Conservation (phyloP, 2,329 filamentous ascomycete genomes). For the Fonsecaea erecta region DNA sequence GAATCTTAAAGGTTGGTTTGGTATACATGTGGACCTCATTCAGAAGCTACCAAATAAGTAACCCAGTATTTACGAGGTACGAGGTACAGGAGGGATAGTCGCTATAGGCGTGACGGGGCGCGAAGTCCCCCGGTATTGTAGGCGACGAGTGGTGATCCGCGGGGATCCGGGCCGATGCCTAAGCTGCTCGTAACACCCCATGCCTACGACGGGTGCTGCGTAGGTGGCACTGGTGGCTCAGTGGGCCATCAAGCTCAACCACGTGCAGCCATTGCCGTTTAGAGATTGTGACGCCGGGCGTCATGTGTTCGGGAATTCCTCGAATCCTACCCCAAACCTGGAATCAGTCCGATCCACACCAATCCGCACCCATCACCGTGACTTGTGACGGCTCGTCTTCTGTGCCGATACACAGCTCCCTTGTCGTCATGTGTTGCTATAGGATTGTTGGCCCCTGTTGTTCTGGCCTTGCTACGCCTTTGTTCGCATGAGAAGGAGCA, state of each 20-base stretch:
- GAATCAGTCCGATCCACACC: conserved; percentile 12
- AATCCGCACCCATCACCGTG: conserved; percentile 3
- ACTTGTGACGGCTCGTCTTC: neutral
- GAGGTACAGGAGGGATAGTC: too few relatives aligned
- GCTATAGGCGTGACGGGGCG: too few relatives aligned
- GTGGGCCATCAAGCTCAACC: neutral
- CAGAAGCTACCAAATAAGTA: too few relatives aligned
- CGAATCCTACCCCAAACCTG: conserved; percentile 1
- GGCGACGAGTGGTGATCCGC: neutral
- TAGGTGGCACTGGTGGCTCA: neutral
- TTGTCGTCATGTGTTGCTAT: conserved; percentile 1
- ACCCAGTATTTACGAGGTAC: too few relatives aligned
- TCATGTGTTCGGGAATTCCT: neutral
- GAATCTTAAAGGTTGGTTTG: neutral
- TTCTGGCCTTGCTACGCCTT: conserved; percentile 12
- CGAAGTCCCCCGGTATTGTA: too few relatives aligned
- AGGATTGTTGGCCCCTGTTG: conserved; percentile 1
- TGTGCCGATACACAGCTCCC: neutral
- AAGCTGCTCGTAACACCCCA: neutral
- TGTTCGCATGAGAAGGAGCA: conserved; percentile 21
- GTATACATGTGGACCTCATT: neutral
- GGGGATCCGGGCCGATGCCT: conserved; percentile 1
- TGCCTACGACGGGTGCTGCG: neutral
- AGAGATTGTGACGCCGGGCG: neutral
- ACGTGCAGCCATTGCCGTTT: neutral